phyloP scores from a whole-genome alignment of 2,329 filamentous ascomycete species.

The Fusarium sp. region DNA sequence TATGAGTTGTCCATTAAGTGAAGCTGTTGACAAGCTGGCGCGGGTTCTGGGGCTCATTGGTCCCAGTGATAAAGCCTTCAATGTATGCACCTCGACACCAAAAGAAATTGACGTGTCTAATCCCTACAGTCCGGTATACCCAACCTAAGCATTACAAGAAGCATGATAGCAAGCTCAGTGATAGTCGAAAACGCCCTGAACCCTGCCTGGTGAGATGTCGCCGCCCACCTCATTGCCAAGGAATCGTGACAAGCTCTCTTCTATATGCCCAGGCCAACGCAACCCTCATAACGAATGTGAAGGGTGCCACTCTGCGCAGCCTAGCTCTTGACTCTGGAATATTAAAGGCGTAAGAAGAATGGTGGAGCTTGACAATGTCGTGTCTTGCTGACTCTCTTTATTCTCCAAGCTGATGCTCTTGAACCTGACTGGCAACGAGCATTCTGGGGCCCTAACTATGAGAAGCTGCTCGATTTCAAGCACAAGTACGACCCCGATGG shows the following conservation, averaged over 20 bases:
- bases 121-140: too few relatives aligned
- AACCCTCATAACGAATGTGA: background rate
- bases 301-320: background rate
- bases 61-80: too few relatives aligned
- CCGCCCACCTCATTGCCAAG: background rate
- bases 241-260: background rate
- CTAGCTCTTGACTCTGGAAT: background rate
- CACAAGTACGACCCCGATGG: background rate
- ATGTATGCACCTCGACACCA: too few relatives aligned
- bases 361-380: background rate
- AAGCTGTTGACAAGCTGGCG: too few relatives aligned
- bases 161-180: background rate
- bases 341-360: background rate
- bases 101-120: too few relatives aligned
- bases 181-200: background rate
- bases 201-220: background rate
- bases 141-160: background rate
- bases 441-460: background rate
- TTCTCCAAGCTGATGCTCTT: background rate
- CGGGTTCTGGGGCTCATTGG: too few relatives aligned
- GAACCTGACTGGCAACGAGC: background rate
- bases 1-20: too few relatives aligned
- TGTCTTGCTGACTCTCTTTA: background rate
- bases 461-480: background rate
- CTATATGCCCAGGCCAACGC: too few relatives aligned